Percentiles rank a stretch among this genome's conserved stretches.
These are phyloP conservation scores for Picea abies DNA, from an alignment of 83 land plant species.

Conservation along the genomic window DNA sequence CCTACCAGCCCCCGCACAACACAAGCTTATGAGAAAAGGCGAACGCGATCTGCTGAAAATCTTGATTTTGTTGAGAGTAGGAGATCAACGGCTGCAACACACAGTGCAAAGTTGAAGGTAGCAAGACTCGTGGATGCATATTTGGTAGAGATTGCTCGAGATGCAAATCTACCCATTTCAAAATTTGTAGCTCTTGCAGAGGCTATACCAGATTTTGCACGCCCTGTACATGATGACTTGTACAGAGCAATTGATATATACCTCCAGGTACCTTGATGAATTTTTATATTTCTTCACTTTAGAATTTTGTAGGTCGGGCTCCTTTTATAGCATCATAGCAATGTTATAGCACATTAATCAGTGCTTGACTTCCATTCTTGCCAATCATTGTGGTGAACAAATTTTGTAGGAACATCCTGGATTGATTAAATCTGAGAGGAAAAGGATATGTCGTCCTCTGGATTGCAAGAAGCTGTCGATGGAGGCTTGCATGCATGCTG, in stretches of 20 bases:
- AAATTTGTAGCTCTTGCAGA: too few relatives aligned
- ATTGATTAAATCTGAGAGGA: constrained; percentile 43
- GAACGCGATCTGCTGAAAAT: constrained; percentile 26
- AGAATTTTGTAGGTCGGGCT: too few relatives aligned
- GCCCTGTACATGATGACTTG: too few relatives aligned
- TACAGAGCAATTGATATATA: constrained; percentile 62
- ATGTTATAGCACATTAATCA: too few relatives aligned
- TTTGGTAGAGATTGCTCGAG: too few relatives aligned
- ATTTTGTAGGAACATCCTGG: constrained; percentile 47
- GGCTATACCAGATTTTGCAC: too few relatives aligned
- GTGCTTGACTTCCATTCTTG: not conserved
- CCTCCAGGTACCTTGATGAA: constrained; percentile 40
- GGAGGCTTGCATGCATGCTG: constrained; percentile 62
- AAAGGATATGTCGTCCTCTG: constrained; percentile 42
- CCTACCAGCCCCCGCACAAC: constrained; percentile 23
- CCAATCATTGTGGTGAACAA: not conserved
- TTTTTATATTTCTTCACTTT: not conserved
- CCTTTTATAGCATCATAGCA: too few relatives aligned
- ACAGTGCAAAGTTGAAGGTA: constrained; percentile 36
- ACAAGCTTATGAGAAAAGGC: constrained; percentile 18
- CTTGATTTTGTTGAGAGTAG: constrained; percentile 28
- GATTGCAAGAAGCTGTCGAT: constrained; percentile 52
- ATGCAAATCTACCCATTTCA: too few relatives aligned
- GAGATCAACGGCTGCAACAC: constrained; percentile 22
- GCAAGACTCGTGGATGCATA: constrained; percentile 6